A percentile compares a stretch with the other conserved stretches of the same genome.
Conservation (phyloP, 108 stramenopile genomes). For the Bacterosira constricta region DNA sequence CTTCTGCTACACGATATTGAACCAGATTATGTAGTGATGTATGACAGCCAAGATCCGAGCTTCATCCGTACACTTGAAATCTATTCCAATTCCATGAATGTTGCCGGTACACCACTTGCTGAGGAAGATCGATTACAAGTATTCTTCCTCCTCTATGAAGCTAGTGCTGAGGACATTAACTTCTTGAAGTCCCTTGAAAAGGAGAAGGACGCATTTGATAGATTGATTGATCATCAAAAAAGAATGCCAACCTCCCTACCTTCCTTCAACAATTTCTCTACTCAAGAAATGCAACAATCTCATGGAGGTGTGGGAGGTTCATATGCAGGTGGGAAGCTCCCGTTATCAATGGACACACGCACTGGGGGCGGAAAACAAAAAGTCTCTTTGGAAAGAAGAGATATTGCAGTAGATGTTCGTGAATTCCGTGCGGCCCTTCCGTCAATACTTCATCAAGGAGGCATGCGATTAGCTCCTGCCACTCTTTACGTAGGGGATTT, state of each 20-base stretch:
- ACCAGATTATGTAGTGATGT: slow-evolving; percentile 87
- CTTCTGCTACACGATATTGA: slow-evolving; percentile 78
- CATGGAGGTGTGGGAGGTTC: slow-evolving; percentile 59
- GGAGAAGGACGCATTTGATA: slow-evolving; percentile 93
- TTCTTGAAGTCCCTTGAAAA: slow-evolving; percentile 86
- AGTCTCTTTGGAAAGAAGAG: slow-evolving; percentile 52
- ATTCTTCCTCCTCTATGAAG: slow-evolving; percentile 91
- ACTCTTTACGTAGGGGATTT: slow-evolving; percentile 96
- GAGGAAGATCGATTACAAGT: slow-evolving; percentile 66
- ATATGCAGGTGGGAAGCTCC: slow-evolving; percentile 73
- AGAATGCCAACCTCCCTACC: slow-evolving; percentile 82
- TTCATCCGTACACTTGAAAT: slow-evolving; percentile 92
- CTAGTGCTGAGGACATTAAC: slow-evolving; percentile 95
- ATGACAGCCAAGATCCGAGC: slow-evolving; percentile 87
- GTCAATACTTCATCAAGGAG: slow-evolving; percentile 94
- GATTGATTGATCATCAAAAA: slow-evolving; percentile 91
- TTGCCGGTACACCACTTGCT: slow-evolving; percentile 9
- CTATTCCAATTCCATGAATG: slow-evolving; percentile 54
- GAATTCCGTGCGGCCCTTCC: slow-evolving; percentile 97
- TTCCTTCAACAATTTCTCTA: slow-evolving; percentile 51
- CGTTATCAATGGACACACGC: slow-evolving; percentile 81
- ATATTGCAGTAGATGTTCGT: slow-evolving; percentile 95
- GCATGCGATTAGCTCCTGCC: slow-evolving; percentile 88
- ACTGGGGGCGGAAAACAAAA: slow-evolving; percentile 66
- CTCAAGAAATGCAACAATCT: slow-evolving; percentile 91